Evolutionary conservation across 164 flowering plant genomes (phyloP).

Genomic region (Kalanchoe fedtschenkoi): DNA sequence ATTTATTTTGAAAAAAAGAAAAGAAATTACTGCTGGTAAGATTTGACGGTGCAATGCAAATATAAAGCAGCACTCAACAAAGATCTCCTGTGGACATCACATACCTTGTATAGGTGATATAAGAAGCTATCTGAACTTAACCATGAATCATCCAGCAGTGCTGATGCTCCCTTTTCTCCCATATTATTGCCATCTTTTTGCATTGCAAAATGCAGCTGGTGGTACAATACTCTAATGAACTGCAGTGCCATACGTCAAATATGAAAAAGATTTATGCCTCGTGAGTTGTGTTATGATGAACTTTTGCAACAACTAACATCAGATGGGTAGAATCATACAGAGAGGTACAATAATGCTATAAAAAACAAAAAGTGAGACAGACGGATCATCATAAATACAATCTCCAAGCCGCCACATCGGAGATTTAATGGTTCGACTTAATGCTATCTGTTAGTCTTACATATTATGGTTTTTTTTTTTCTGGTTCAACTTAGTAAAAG

Average conservation of each 20-base stretch:
- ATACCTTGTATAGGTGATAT: conserved; percentile 74
- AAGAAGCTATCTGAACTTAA: conserved; percentile 68
- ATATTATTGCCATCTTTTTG: conserved; percentile 31
- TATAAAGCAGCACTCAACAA: neutral
- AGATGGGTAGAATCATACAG: too few species aligned
- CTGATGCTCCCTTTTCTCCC: conserved; percentile 27
- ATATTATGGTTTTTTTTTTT: too few species aligned
- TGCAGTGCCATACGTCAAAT: conserved; percentile 16
- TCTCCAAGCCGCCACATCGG: too few species aligned
- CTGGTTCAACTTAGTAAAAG: too few species aligned
- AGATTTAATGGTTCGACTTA: too few species aligned
- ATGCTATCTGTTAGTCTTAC: too few species aligned
- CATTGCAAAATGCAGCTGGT: conserved; percentile 71
- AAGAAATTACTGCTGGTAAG: neutral
- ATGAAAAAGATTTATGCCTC: neutral
- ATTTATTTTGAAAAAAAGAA: too few species aligned
- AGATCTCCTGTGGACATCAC: neutral
- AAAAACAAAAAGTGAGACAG: too few species aligned
- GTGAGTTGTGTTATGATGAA: too few species aligned
- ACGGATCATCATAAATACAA: too few species aligned
- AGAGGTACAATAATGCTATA: too few species aligned
- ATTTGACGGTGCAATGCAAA: neutral
- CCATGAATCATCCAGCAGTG: conserved; percentile 77
- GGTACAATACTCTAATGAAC: conserved; percentile 67
- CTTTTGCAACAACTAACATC: neutral